phyloP scores from a whole-genome alignment of 805 yeast species.

The Pichia exigua region DNA sequence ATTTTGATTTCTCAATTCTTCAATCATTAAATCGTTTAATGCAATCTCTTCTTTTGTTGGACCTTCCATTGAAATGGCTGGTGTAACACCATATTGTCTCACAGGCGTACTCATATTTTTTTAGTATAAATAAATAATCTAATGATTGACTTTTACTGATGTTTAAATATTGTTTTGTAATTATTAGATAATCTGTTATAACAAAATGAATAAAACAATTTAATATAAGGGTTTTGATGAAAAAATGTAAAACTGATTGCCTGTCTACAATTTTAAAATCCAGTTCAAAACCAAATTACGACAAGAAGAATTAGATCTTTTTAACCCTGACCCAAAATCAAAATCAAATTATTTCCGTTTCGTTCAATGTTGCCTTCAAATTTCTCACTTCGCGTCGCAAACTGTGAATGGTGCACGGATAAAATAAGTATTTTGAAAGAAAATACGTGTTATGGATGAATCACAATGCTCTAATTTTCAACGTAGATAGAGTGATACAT shows the following conservation, averaged over 20 bases:
- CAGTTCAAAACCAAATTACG: neutral
- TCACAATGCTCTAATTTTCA: no score
- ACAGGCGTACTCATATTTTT: neutral
- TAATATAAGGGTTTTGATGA: neutral
- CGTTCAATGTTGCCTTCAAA: neutral
- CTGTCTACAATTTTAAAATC: neutral
- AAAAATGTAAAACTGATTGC: neutral
- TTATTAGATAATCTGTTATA: no score
- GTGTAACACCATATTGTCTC: conserved; percentile 58
- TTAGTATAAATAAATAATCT: neutral
- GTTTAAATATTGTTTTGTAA: neutral
- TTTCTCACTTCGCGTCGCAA: neutral
- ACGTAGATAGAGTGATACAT: no score
- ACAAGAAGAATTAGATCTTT: neutral
- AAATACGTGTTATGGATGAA: neutral
- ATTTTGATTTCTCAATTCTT: conserved; percentile 72
- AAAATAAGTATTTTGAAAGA: no score
- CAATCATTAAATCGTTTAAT: conserved; percentile 68
- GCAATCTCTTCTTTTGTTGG: conserved; percentile 75
- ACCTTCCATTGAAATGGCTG: conserved; percentile 78
- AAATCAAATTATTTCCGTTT: neutral
- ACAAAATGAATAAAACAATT: neutral
- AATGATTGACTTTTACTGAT: no score
- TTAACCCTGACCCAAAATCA: neutral
- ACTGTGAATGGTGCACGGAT: neutral